These are phyloP conservation scores for Kluyveromyces dobzhanskii DNA, from an alignment of 805 yeast species.

Conservation along the genomic window DNA sequence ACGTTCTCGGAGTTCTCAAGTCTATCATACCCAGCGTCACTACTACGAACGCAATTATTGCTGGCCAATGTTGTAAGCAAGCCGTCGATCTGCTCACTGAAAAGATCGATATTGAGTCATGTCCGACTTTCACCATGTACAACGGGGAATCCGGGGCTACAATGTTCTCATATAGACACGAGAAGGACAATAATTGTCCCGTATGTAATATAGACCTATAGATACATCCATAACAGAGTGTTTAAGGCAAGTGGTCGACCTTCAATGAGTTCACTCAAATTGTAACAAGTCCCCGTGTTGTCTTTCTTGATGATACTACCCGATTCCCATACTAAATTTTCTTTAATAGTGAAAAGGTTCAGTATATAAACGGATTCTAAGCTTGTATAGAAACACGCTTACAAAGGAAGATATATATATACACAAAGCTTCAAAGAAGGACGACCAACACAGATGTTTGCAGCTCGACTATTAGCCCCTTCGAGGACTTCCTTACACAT, in stretches of 20 bases:
- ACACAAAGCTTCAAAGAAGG: no score
- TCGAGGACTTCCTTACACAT: background rate
- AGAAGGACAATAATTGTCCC: conserved; percentile 54
- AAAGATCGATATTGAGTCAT: conserved; percentile 42
- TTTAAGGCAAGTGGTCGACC: no score
- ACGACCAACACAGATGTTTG: no score
- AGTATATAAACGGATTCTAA: no score
- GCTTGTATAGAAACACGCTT: no score
- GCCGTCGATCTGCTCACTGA: conserved; percentile 72
- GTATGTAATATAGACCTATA: conserved; percentile 51
- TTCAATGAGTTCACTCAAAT: no score
- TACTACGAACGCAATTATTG: conserved; percentile 85
- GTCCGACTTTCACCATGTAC: conserved; percentile 78
- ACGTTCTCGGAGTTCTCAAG: conserved; percentile 82
- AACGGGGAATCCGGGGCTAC: conserved; percentile 76
- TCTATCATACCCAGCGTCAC: conserved; percentile 92
- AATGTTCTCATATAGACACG: conserved; percentile 61
- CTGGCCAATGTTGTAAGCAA: conserved; percentile 83
- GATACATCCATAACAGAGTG: no score
- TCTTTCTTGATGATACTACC: no score
- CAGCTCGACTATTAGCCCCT: background rate
- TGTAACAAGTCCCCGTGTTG: no score
- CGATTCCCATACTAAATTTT: no score
- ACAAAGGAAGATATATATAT: no score
- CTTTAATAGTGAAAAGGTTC: no score